These are phyloP conservation scores for Schoenoplectus tabernaemontani DNA, from an alignment of 202 grass and related monocot genomes.

Conservation along the genomic window DNA sequence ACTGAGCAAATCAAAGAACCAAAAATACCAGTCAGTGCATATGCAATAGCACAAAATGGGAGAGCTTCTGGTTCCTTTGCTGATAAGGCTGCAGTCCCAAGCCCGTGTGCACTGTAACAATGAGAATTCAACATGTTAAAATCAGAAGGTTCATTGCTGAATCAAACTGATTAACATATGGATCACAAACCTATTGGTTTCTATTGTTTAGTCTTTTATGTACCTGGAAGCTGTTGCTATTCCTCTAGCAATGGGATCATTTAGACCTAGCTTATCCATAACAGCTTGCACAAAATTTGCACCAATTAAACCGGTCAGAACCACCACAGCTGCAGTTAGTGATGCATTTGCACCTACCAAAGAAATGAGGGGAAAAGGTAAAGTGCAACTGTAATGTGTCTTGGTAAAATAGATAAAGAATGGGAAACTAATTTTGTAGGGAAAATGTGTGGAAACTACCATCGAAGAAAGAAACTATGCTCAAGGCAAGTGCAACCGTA, in stretches of 20 bases:
- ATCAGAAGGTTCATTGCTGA: not conserved
- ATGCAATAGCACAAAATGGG: conserved; percentile 91
- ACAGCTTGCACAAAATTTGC: conserved; percentile 86
- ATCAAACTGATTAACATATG: not conserved
- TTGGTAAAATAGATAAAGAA: too few species aligned
- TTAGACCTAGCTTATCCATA: conserved; percentile 75
- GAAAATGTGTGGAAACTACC: conserved; percentile 24
- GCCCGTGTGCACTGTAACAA: conserved; percentile 65
- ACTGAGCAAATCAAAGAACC: conserved; percentile 68
- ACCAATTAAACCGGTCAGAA: conserved; percentile 80
- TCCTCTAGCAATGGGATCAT: conserved; percentile 83
- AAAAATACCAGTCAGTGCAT: conserved; percentile 70
- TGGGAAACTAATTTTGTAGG: too few species aligned
- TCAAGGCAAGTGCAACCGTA: conserved; percentile 84
- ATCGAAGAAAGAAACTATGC: conserved; percentile 98
- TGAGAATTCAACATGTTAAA: not conserved
- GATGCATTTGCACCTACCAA: conserved; percentile 67
- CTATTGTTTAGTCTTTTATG: not conserved
- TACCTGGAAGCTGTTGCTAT: conserved; percentile 95
- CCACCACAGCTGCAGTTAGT: conserved; percentile 80
- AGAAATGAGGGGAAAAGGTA: not conserved
- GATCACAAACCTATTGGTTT: not conserved
- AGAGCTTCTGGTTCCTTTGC: conserved; percentile 86
- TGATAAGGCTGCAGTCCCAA: conserved; percentile 84
- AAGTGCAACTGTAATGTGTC: too few species aligned